A percentile compares a stretch with the other conserved stretches of the same genome.
Evolutionary conservation across 2,329 filamentous ascomycete species (phyloP).

Genomic region (Hypoxylon sp.): DNA sequence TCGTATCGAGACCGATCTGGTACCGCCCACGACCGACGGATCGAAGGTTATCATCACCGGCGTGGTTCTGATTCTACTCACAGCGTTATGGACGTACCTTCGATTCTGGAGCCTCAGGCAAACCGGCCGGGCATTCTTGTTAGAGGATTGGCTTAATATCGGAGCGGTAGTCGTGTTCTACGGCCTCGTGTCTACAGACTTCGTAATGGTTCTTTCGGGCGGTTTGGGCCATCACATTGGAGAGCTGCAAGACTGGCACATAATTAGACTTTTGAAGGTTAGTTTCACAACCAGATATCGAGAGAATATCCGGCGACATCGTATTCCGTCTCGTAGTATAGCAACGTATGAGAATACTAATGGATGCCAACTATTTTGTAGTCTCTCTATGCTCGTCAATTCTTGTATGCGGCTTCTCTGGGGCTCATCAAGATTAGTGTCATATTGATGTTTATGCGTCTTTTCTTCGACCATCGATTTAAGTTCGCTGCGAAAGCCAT

Average conservation of each 20-base stretch:
- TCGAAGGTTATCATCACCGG: conserved; percentile 36
- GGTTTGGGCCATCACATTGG: conserved; percentile 39
- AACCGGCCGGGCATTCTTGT: conserved; percentile 31
- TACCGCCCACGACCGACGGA: conserved; percentile 37
- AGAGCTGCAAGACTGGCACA: conserved; percentile 53
- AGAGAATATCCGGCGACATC: conserved; percentile 5
- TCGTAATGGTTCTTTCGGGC: conserved; percentile 38
- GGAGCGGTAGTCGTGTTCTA: conserved; percentile 41
- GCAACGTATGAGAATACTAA: conserved; percentile 1
- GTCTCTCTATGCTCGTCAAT: conserved; percentile 41
- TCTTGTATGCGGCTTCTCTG: conserved; percentile 39
- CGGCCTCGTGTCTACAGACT: conserved; percentile 35
- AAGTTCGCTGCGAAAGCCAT: conserved; percentile 38
- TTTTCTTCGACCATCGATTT: conserved; percentile 38
- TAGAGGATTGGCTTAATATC: conserved; percentile 41
- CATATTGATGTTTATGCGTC: conserved; percentile 44
- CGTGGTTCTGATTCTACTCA: conserved; percentile 32
- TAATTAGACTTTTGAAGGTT: conserved; percentile 45
- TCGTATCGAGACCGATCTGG: conserved; percentile 35
- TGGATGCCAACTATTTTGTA: conserved; percentile 1
- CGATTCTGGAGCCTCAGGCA: conserved; percentile 42
- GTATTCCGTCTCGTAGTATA: background rate
- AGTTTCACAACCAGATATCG: conserved; percentile 8
- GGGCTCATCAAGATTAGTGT: conserved; percentile 45
- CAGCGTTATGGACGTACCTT: conserved; percentile 42